Conservation (phyloP, 2,329 filamentous ascomycete genomes). For the Sporothrix variecibatus region DNA sequence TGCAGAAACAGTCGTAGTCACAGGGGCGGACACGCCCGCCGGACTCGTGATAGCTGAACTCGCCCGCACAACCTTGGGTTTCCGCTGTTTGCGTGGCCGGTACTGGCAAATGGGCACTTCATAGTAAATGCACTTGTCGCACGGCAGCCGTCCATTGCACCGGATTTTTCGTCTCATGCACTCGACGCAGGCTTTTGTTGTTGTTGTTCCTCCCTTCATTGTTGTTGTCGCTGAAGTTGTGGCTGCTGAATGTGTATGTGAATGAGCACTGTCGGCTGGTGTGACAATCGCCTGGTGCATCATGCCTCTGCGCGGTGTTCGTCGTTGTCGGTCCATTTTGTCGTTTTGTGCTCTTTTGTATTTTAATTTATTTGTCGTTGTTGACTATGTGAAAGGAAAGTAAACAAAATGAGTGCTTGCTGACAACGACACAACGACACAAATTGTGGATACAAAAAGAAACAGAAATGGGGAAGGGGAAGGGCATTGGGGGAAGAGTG, state of each 20-base stretch:
- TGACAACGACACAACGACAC: no score
- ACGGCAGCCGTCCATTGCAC: constrained; percentile 1
- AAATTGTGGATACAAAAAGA: no score
- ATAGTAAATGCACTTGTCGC: constrained; percentile 9
- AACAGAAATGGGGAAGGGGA: no score
- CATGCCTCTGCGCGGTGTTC: neutral
- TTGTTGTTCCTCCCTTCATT: neutral
- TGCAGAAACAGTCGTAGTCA: neutral
- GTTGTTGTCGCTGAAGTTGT: neutral
- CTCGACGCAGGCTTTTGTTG: neutral
- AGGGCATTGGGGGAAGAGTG: no score
- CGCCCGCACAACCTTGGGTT: no score
- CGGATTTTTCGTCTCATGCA: constrained; percentile 1
- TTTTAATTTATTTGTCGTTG: neutral
- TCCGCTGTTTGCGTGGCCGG: neutral
- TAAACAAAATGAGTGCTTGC: neutral
- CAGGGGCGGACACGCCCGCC: no score
- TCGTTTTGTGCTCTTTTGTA: neutral
- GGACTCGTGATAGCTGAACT: no score
- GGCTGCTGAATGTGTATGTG: neutral
- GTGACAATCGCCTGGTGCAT: neutral
- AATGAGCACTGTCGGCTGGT: neutral
- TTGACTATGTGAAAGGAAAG: no score
- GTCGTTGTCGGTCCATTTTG: neutral
- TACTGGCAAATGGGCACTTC: constrained; percentile 8